Evolutionary conservation across 352 stramenopile species (phyloP).

Genomic region (Globisporangium apiculatum): DNA sequence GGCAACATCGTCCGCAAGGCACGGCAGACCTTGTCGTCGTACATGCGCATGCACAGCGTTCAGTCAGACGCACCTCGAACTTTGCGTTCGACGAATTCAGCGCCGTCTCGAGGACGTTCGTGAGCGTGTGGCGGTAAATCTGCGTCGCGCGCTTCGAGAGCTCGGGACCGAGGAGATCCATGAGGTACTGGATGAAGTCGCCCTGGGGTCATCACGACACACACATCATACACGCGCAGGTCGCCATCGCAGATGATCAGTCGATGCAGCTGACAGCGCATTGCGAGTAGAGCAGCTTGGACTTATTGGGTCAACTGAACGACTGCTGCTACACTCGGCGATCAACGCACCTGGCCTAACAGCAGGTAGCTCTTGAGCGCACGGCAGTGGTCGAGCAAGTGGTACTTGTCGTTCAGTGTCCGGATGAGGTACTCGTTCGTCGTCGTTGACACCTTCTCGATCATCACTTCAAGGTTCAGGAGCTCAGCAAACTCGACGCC

Average conservation of each 20-base stretch:
- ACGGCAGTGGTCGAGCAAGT: constrained; percentile 91
- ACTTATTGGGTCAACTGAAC: neutral
- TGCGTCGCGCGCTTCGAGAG: constrained; percentile 85
- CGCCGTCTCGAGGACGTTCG: constrained; percentile 91
- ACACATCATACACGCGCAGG: too few species aligned
- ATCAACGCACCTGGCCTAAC: constrained; percentile 87
- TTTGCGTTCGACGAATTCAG: constrained; percentile 95
- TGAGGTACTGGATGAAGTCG: constrained; percentile 96
- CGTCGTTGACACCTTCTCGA: constrained; percentile 65
- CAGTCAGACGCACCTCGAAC: constrained; percentile 63
- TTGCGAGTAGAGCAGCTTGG: neutral
- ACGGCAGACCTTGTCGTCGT: neutral
- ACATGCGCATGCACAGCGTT: too few species aligned
- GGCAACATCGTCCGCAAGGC: neutral
- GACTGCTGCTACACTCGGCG: too few species aligned
- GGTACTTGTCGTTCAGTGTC: constrained; percentile 89
- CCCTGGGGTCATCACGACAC: constrained; percentile 43
- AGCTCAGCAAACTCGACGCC: constrained; percentile 64
- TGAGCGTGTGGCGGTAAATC: constrained; percentile 95
- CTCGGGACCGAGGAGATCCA: constrained; percentile 90
- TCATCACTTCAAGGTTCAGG: constrained; percentile 63
- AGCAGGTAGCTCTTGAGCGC: constrained; percentile 97
- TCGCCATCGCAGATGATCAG: neutral
- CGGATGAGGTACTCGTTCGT: constrained; percentile 91
- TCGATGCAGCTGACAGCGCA: neutral